Evolutionary conservation across 768 basidiomycete genomes (phyloP), one percentile per base, ranked within the genome.

Genomic region (Fomitopsis pulvina): DNA sequence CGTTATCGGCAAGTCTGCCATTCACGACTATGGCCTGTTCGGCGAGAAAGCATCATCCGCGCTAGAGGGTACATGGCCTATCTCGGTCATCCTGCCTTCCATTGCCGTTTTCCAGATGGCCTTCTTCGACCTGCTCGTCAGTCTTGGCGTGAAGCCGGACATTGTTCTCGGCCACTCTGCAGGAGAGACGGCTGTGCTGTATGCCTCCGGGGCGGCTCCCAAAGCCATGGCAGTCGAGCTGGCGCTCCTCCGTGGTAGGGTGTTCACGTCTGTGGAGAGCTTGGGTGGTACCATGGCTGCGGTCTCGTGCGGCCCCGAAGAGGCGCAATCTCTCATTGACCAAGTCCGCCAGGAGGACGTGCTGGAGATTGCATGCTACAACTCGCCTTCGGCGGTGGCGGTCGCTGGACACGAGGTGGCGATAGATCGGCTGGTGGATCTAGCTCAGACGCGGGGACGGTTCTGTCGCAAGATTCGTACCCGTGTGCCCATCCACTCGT

Each of bases 91-190:
- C 16, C 60, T 76, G 4, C 73, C 74, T 4, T 60, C 73, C 2
- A 55, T 76, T 18, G 60, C 71, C 1, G 72, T 77, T 55, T 53
- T 75, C 45, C 76, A 77, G 52, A 71, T 77, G 12, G 76, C 74
- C 1, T 48, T 75, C 6, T 67, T 68, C 50, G 76, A 77, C 41
- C 60, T 71, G 2, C 53, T 76, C 1, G 50, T 51, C 1, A 62
- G 63, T 39, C 38, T 74, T 11, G 69, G 71, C 7, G 48, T 74
- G 30, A 52, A 48, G 12, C 73, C 76, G 0, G 67, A 73, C 41
- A 58, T 61, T 7, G 59, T 76, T 11, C 41, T 76, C 4, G 76
- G 76, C 0, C 74, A 76, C 57, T 76, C 75, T 18, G 72, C 73
- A 9, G 75, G 75, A 11, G 75, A 77, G 51, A 72, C 73, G 0